Base-by-base conservation (phyloP, 176 grass and related monocot species). In the Carex pumila region DNA sequence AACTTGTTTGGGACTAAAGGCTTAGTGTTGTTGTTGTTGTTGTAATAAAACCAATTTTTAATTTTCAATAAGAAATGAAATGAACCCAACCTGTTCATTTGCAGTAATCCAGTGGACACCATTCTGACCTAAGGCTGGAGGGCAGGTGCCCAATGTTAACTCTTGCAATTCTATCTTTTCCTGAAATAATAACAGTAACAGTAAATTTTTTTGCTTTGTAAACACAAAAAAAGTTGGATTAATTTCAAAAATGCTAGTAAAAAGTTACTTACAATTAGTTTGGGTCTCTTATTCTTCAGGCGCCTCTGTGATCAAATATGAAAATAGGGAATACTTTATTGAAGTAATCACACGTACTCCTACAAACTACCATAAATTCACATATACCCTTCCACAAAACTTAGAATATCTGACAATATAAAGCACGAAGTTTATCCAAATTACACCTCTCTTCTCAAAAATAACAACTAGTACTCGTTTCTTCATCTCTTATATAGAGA, bases 161-260 rank as follows among this genome's bases (percentile, higher is more conserved):
- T 99, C 93, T 71, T 94, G 96, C 83, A 99, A 79, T 87, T 99
- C 96, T 89, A 99, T 90, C 87, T 87, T 99, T 84, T 99, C 96
- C 93, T 99, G 81, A 73, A 21, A 83, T 49, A 79, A 87, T 50
- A 21, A 88, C 57, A 88, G 81, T 52, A 62, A 11, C 17, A 17
- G 86, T 65, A 89, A 84, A 43, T 67, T 85, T 25, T 25, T 83
- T 76, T 37, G 18, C 31, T 86, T 81, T 49, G 18, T 77, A 37
- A 85, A 86, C 61, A 76, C 15, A 85, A 67, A 37, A 83, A 4
- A 80, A 90, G 37, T 18, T 56, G 63, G 50, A 66, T 58, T 14
- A 80, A 84, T 1, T 36, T 49, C 29, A 81, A 30, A 15, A 76
- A 86, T 63, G 69, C 25, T 47, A 50, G 47, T 65, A 32, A 52